phyloP scores from a whole-genome alignment of 495 filamentous ascomycete genomes.

The Podospora sp. region DNA sequence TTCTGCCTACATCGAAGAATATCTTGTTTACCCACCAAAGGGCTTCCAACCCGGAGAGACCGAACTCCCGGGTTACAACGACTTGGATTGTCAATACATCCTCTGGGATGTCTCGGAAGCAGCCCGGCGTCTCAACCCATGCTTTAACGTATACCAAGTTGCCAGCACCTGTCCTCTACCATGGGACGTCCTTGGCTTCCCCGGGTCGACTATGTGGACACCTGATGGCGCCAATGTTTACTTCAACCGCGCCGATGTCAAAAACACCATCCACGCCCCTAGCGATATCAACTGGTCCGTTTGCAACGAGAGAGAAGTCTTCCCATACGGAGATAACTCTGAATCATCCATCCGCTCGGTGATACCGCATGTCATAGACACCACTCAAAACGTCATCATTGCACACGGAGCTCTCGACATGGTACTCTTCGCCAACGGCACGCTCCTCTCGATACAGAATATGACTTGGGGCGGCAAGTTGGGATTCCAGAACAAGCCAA shows the following conservation, averaged over 20 bases:
- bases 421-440: constrained; percentile 65
- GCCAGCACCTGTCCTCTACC: constrained; percentile 72
- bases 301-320: constrained; percentile 57
- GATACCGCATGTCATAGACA: constrained; percentile 72
- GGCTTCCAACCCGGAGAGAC: constrained; percentile 39
- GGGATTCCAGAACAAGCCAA: constrained; percentile 64
- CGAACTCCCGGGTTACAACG: constrained; percentile 22
- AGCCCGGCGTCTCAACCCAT: constrained; percentile 66
- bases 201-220: constrained; percentile 54
- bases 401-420: constrained; percentile 64
- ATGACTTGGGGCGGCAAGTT: constrained; percentile 79
- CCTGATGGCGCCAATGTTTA: constrained; percentile 63
- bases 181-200: constrained; percentile 67
- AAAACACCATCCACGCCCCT: constrained; percentile 72
- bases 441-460: constrained; percentile 74
- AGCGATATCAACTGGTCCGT: constrained; percentile 57
- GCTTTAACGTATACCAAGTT: constrained; percentile 79
- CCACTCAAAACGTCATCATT: constrained; percentile 68
- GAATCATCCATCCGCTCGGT: constrained; percentile 52
- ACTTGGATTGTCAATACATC: constrained; percentile 39
- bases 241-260: constrained; percentile 78
- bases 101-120: constrained; percentile 60
- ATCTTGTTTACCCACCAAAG: constrained; percentile 69
- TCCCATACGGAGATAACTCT: constrained; percentile 55
- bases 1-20: constrained; percentile 59